Percentiles rank a stretch among this genome's conserved stretches.
Conservation (phyloP, 192 early-diverging fungal species). For the Blastocladiella britannica region DNA sequence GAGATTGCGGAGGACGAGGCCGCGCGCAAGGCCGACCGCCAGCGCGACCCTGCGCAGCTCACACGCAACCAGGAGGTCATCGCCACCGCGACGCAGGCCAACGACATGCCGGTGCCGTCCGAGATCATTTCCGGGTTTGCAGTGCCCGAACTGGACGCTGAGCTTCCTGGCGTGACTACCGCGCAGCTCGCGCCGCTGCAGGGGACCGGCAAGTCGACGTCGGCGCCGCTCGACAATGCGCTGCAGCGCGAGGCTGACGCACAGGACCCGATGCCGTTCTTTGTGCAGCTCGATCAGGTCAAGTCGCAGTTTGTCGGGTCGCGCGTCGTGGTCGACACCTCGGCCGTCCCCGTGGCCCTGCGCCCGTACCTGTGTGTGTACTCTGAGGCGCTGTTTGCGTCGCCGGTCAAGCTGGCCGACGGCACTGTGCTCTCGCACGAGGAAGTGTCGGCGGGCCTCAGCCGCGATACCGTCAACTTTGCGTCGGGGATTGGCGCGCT, state of each 20-base stretch:
- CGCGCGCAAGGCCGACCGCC: constrained; percentile 25
- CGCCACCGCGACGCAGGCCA: constrained; percentile 22
- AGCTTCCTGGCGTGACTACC: neutral
- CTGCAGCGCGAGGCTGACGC: constrained; percentile 11
- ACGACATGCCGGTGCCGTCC: constrained; percentile 26
- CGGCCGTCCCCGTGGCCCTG: constrained; percentile 18
- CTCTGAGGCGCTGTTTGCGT: constrained; percentile 26
- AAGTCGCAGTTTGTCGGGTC: constrained; percentile 29
- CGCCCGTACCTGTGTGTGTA: constrained; percentile 30
- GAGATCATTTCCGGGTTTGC: constrained; percentile 18
- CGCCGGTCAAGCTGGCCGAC: constrained; percentile 19
- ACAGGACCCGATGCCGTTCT: neutral
- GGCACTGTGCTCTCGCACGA: constrained; percentile 20
- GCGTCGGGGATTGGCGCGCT: constrained; percentile 16
- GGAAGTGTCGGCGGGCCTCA: constrained; percentile 25
- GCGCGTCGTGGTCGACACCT: constrained; percentile 20
- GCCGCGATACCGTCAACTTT: constrained; percentile 29
- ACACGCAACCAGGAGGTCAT: constrained; percentile 21
- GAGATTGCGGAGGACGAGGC: constrained; percentile 23
- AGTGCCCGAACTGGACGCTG: neutral
- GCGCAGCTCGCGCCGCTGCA: constrained; percentile 28
- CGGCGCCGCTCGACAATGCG: constrained; percentile 21
- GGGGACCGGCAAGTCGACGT: constrained; percentile 27
- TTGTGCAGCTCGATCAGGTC: constrained; percentile 14
- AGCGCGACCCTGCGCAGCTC: constrained; percentile 20